Base-by-base conservation (phyloP, 169 alveolate species). In the Plasmodium gallinaceum region DNA sequence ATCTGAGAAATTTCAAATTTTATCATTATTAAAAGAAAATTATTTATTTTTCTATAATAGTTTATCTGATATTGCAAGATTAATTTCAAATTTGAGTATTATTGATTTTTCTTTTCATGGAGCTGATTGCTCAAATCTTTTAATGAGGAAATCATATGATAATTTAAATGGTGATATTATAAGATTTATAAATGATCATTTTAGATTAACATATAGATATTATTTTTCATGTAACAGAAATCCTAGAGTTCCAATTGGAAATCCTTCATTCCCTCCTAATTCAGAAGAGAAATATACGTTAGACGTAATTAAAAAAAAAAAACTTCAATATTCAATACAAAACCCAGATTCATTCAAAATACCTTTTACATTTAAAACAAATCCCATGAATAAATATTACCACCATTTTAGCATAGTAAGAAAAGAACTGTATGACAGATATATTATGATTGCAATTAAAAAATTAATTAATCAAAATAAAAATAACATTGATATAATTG, bases 61-160 rank as follows among this genome's bases (percentile, higher is more conserved):
- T 42, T 62, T 69, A 60, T n/a, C 52, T 7, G 92, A 86, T 46
- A 70, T 86, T 48, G 74, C 83, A 20, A 64, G 10, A 60, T 72
- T 83, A 37, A 66, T 83, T 83, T 52, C 80, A 0, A 66, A 83
- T 14, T 42, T 83, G 26, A 83, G 91, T 83, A 58, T 26, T 16
- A 83, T 83, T 68, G 76, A 83, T 42, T 62, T 66, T 42, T 83
- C 91, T 46, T 83, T 83, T 68, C 72, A 85, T 52, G 91, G 91
- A 7, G 18, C 52, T 3, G 83, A 83, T 71, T 83, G 91, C 51
- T 68, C 91, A 39, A 83, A 83, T 48, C 12, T 52, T 37, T 54
- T 66, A 32, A 83, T 83, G 91, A 83, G 91, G 39, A 83, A 83
- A 71, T 43, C 54, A 10, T 46, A 26, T 46, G 83, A 68, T 5